Evolutionary conservation across 2,329 filamentous ascomycete genomes (phyloP).

Genomic region (Dryadomyces quercus-mongolicae): DNA sequence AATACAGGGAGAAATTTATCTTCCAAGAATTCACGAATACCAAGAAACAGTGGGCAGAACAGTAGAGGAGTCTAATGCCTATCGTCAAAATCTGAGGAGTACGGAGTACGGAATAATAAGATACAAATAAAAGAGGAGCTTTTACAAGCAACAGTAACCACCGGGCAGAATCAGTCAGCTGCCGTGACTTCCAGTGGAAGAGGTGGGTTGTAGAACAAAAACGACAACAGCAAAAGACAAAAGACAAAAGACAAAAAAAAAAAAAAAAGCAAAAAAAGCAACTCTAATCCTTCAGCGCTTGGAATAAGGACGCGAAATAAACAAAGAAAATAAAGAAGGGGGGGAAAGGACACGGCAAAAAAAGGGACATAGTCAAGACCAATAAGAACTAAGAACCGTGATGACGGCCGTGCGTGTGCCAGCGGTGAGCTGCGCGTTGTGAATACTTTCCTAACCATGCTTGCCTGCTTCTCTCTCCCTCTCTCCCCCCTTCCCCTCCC

Average conservation of each 20-base stretch:
- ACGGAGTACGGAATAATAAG: not conserved
- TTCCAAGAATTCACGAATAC: not conserved
- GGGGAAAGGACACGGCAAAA: not conserved
- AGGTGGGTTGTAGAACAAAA: not conserved
- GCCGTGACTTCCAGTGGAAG: not conserved
- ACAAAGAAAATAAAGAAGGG: not conserved
- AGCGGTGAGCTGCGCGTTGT: not conserved
- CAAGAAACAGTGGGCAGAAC: too few species aligned
- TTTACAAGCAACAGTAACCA: not conserved
- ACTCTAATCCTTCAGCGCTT: not conserved
- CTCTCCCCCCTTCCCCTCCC: not conserved
- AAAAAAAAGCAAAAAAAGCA: not conserved
- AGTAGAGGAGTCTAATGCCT: not conserved
- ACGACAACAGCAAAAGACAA: too few species aligned
- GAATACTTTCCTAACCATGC: not conserved
- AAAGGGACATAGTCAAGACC: not conserved
- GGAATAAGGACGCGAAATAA: not conserved
- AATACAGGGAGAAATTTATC: not conserved
- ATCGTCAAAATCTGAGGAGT: not conserved
- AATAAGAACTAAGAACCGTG: not conserved
- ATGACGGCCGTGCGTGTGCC: not conserved
- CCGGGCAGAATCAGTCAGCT: not conserved
- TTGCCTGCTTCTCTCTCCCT: not conserved
- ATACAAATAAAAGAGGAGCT: not conserved
- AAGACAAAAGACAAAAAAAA: not conserved